Evolutionary conservation across 1,139 yeast species (phyloP).

Genomic region (Sugiyamaella grinbergsii): DNA sequence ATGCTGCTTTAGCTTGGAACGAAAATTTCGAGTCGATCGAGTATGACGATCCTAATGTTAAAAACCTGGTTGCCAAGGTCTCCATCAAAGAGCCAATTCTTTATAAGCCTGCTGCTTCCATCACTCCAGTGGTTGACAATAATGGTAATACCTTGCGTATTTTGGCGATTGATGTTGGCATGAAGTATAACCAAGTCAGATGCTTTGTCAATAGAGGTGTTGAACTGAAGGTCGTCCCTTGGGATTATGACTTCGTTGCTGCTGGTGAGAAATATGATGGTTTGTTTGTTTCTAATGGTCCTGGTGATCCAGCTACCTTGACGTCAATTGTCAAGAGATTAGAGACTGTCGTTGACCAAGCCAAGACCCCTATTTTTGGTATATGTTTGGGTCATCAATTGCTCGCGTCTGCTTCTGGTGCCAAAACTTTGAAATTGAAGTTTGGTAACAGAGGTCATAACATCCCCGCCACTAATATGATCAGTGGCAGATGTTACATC

Average conservation of each 20-base stretch:
- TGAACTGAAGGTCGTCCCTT: conserved; percentile 93
- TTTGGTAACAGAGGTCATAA: conserved; percentile 99
- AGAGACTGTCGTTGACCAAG: conserved; percentile 56
- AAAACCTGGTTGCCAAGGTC: conserved; percentile 90
- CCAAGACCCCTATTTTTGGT: conserved; percentile 76
- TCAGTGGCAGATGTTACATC: conserved; percentile 95
- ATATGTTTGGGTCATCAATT: conserved; percentile 99
- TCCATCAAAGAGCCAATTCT: conserved; percentile 74
- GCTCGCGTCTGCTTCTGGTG: conserved; percentile 94
- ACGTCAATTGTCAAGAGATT: conserved; percentile 63
- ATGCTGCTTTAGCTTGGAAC: conserved; percentile 56
- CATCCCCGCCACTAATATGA: conserved; percentile 93
- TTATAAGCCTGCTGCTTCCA: conserved; percentile 62
- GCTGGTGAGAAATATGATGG: conserved; percentile 80
- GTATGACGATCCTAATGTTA: conserved; percentile 90
- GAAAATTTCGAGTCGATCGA: conserved; percentile 72
- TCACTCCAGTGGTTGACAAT: conserved; percentile 54
- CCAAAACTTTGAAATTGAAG: conserved; percentile 85
- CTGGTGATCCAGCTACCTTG: conserved; percentile 97
- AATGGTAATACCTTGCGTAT: conserved; percentile 80
- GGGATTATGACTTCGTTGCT: conserved; percentile 74
- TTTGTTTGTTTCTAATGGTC: conserved; percentile 95
- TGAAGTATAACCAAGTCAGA: conserved; percentile 96
- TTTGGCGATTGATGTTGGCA: conserved; percentile 94
- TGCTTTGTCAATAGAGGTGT: conserved; percentile 97